phyloP scores from a whole-genome alignment of 768 basidiomycete genomes.

The Termitomyces sp. region DNA sequence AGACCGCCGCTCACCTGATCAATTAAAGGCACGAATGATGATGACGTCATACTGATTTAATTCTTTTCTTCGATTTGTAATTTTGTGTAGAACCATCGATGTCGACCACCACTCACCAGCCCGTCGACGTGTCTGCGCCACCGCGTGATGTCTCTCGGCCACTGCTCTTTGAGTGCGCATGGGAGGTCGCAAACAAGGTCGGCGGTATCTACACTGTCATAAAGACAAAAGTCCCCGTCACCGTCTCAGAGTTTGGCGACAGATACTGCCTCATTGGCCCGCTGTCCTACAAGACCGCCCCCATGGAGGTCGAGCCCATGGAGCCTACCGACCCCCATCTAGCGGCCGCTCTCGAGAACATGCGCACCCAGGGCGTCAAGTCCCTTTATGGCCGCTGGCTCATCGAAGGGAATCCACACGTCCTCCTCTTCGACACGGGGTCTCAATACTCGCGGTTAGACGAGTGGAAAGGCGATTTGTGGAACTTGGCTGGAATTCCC shows the following conservation, averaged over 20 bases:
- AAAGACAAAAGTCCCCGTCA: constrained; percentile 99
- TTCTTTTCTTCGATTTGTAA: background rate
- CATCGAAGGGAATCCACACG: constrained; percentile 93
- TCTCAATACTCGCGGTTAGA: constrained; percentile 84
- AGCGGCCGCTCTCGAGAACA: constrained; percentile 67
- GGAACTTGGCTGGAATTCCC: constrained; percentile 98
- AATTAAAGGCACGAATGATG: background rate
- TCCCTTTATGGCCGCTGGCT: constrained; percentile 96
- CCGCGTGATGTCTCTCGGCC: constrained; percentile 76
- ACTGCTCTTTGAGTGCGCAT: constrained; percentile 91
- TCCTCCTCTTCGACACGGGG: constrained; percentile 94
- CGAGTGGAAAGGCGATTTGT: constrained; percentile 98
- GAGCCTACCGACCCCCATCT: constrained; percentile 84
- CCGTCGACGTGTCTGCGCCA: constrained; percentile 22
- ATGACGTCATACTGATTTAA: constrained; percentile 12
- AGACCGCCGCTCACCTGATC: too few relatives aligned
- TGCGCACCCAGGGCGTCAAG: constrained; percentile 91
- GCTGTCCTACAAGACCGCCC: constrained; percentile 96
- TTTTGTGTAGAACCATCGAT: constrained; percentile 9
- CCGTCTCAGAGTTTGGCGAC: constrained; percentile 92
- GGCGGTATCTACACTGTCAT: constrained; percentile 99
- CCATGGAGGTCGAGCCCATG: constrained; percentile 96
- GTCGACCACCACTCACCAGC: constrained; percentile 19
- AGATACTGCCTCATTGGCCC: constrained; percentile 96
- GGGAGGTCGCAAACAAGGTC: constrained; percentile 99